phyloP scores from a whole-genome alignment of 805 yeast genomes.

The Tanozyma kutaoensis region DNA sequence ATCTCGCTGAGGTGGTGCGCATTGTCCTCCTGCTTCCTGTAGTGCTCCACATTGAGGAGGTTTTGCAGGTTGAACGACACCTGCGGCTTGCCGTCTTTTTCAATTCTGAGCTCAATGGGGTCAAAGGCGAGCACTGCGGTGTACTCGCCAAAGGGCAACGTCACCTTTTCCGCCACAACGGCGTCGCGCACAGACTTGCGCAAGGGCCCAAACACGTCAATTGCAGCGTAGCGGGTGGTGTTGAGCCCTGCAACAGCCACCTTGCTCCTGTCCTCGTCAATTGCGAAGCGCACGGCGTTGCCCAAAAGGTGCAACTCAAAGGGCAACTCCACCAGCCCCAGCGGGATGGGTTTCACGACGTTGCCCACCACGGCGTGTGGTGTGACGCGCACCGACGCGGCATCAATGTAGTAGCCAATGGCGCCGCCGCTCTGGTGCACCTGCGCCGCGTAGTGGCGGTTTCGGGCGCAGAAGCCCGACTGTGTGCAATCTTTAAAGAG shows the following conservation, averaged over 20 bases:
- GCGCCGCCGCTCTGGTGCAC: constrained; percentile 5
- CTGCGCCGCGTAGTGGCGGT: constrained; percentile 47
- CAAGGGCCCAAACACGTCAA: too few relatives aligned
- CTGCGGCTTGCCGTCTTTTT: constrained; percentile 25
- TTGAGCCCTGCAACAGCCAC: constrained; percentile 2
- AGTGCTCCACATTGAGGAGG: constrained; percentile 76
- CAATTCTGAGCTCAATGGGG: not conserved
- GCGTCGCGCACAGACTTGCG: too few relatives aligned
- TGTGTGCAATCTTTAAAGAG: constrained; percentile 68
- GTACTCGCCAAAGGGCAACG: not conserved
- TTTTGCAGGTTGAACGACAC: constrained; percentile 55
- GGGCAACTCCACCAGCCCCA: constrained; percentile 27
- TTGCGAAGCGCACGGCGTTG: constrained; percentile 44
- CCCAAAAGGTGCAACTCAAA: constrained; percentile 42
- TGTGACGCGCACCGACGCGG: constrained; percentile 4
- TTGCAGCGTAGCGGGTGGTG: too few relatives aligned
- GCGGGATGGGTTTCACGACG: constrained; percentile 28
- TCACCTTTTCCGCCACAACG: not conserved
- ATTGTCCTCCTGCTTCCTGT: constrained; percentile 29
- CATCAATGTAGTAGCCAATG: constrained; percentile 12
- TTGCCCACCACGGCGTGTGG: constrained; percentile 28
- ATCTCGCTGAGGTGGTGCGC: constrained; percentile 25
- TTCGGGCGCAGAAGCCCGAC: constrained; percentile 76
- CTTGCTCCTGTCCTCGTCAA: constrained; percentile 47
- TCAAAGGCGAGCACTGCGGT: not conserved